Conservation (phyloP, 768 basidiomycete species). For the Mycena haematopus region DNA sequence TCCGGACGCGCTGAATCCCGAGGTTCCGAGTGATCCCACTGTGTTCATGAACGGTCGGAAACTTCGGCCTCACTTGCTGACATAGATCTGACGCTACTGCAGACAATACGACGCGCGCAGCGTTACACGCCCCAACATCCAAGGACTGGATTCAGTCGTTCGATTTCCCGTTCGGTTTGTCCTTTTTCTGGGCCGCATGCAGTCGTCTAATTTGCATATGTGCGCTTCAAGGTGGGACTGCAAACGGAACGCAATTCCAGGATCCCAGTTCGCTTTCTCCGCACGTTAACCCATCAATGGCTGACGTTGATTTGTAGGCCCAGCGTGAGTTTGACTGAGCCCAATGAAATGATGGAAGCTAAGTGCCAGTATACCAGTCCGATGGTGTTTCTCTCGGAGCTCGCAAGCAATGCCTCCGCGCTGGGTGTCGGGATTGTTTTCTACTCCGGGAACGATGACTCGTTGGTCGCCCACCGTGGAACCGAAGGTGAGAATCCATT, state of each 20-base stretch:
- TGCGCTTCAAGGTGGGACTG: neutral
- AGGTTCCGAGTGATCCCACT: slow-evolving; percentile 40
- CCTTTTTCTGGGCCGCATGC: neutral
- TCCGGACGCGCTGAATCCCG: slow-evolving; percentile 63
- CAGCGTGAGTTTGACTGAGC: slow-evolving; percentile 24
- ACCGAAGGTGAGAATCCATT: slow-evolving; percentile 44
- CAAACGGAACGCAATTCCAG: slow-evolving; percentile 2
- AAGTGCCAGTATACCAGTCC: slow-evolving; percentile 40
- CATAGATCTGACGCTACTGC: neutral
- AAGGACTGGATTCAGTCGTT: slow-evolving; percentile 45
- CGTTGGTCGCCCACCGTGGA: slow-evolving; percentile 53
- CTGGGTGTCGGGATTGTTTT: slow-evolving; percentile 46
- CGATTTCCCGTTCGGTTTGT: slow-evolving; percentile 43
- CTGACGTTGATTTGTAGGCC: slow-evolving; percentile 20
- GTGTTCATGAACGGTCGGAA: slow-evolving; percentile 66
- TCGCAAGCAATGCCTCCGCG: slow-evolving; percentile 50
- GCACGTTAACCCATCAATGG: neutral
- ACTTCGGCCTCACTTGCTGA: neutral
- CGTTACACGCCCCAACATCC: slow-evolving; percentile 73
- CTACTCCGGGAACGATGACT: slow-evolving; percentile 59
- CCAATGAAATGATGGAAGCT: neutral
- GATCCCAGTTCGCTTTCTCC: slow-evolving; percentile 20
- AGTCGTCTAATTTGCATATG: neutral
- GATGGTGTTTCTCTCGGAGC: slow-evolving; percentile 52
- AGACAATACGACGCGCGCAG: slow-evolving; percentile 58